These are phyloP conservation scores for Tulasnella calospora DNA, from an alignment of 768 basidiomycete species.

Conservation along the genomic window DNA sequence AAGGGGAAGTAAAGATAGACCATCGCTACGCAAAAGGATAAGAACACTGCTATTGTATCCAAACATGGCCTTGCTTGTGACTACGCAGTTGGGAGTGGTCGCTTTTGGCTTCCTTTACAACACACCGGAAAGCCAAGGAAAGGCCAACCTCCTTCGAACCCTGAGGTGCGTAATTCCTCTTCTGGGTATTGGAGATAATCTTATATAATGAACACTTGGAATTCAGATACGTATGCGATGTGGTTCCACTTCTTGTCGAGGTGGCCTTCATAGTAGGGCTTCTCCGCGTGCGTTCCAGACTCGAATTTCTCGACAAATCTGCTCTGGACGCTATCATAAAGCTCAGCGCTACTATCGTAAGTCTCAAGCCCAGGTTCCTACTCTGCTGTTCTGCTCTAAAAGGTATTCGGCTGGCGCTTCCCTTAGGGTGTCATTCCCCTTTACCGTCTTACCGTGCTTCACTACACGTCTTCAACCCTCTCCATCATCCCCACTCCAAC, in stretches of 20 bases:
- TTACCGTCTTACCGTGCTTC: conserved; percentile 7
- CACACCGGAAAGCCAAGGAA: neutral
- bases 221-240: neutral
- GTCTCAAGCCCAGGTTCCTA: neutral
- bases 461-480: neutral
- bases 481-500: neutral
- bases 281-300: neutral
- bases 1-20: conserved; percentile 7
- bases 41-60: neutral
- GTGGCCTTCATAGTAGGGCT: neutral
- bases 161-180: neutral
- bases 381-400: too few species aligned
- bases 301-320: neutral
- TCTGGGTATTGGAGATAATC: too few species aligned
- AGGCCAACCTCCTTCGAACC: neutral
- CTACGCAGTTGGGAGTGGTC: neutral
- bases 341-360: neutral
- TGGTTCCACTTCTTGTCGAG: neutral
- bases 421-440: neutral
- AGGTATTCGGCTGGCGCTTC: too few species aligned
- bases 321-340: neutral
- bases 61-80: neutral
- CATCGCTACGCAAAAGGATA: neutral
- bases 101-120: neutral
- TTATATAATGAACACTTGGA: too few species aligned